Evolutionary conservation across 148 eudicot genomes (phyloP).

Genomic region (Pharnaceum exiguum): DNA sequence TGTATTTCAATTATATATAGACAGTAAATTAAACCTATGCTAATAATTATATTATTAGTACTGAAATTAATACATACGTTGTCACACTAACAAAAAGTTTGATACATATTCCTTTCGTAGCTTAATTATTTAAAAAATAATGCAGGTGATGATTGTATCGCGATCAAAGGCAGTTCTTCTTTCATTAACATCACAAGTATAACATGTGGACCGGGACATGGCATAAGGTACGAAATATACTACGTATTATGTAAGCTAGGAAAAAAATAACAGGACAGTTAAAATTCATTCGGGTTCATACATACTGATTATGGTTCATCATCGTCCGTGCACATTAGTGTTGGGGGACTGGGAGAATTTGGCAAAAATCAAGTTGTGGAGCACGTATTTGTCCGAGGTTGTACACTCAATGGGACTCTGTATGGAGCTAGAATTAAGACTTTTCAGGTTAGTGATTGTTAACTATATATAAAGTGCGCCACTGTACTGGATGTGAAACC

Average conservation of each 20-base stretch:
- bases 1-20: no score
- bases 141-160: slow-evolving; percentile 44
- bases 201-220: slow-evolving; percentile 43
- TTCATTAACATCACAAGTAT: slow-evolving; percentile 21
- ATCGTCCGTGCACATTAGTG: slow-evolving; percentile 9
- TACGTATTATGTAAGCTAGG: neutral
- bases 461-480: neutral
- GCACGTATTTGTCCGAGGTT: slow-evolving; percentile 18
- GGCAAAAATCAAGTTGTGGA: slow-evolving; percentile 26
- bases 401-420: slow-evolving; percentile 22
- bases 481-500: neutral
- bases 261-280: neutral
- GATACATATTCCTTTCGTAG: no score
- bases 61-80: no score
- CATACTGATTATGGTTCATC: neutral
- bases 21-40: no score
- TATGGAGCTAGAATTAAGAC: slow-evolving; percentile 51
- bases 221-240: slow-evolving; percentile 31
- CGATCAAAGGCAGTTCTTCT: slow-evolving; percentile 23
- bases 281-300: no score
- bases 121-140: neutral
- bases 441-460: slow-evolving; percentile 34
- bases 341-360: slow-evolving; percentile 39
- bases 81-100: no score
- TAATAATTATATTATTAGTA: no score